Base-by-base conservation (phyloP, 176 grass and related monocot genomes). In the Phoenix roebelenii region DNA sequence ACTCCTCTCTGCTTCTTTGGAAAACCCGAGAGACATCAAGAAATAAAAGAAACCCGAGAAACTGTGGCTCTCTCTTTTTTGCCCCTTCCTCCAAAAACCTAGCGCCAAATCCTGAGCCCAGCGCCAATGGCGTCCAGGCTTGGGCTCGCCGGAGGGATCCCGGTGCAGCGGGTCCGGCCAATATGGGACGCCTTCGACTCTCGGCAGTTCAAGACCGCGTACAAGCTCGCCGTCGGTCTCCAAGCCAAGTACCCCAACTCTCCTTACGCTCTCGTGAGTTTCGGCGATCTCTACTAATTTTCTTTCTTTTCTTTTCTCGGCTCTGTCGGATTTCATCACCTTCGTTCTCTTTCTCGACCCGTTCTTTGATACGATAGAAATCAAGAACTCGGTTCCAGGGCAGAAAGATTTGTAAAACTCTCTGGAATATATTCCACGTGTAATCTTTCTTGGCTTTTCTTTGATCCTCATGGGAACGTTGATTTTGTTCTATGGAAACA, bases 181-280 rank as follows among this genome's bases (percentile, higher is more conserved):
- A 98, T 98, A 78, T 92, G 93, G 93, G 93, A 92, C 66, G 93
- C 93, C 50, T 67, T 92, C 18, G 93, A 98, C 87, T 90, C 89
- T 54, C 85, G 89, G 25, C 85, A 95, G 85, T 95, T 67, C 82
- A 95, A 85, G 79, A 4, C 82, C 12, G 76, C 89, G 30, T 82
- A 89, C 61, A 95, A 89, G 82, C 89, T 85, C 61, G 88, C 82
- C 59, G 61, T 69, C 35, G 68, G 50, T 49, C 82, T 95, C 63
- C 79, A 85, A 30, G 66, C 69, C 72, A 95, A 95, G 82, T 75
- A 83, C 66, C 86, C 91, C 23, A 87, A 74, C 22, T 97, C 87
- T 16, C 92, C 75, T n/a, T 91, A 97, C 55, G 84, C 70, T n/a
- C 92, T 88, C 12, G 87, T 97, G 68, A 87, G 92, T 58, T 50